phyloP scores from a whole-genome alignment of 23 red algal genomes.

The Chondrus crispus region DNA sequence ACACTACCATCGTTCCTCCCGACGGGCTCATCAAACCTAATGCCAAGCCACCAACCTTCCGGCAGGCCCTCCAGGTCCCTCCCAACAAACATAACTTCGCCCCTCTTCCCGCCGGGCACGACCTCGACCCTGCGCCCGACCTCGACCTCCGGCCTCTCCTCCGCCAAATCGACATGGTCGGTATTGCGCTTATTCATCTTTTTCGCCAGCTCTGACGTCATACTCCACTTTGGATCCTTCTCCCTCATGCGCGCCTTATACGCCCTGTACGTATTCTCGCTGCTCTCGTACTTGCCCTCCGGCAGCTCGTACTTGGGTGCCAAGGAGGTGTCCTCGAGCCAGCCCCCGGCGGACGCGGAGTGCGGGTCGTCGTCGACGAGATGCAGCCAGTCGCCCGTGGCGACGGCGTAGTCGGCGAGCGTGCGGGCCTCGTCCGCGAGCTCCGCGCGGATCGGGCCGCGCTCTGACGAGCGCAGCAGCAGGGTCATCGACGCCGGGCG shows the following conservation, averaged over 20 bases:
- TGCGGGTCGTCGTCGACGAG: constrained; percentile 56
- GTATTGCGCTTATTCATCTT: not conserved
- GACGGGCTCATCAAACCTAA: constrained; percentile 77
- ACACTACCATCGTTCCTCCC: constrained; percentile 77
- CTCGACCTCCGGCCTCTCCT: not conserved
- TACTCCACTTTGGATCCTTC: constrained; percentile 39
- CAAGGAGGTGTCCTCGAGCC: constrained; percentile 54
- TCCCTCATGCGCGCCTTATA: constrained; percentile 38
- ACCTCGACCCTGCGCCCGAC: constrained; percentile 57
- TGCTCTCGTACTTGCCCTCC: constrained; percentile 54
- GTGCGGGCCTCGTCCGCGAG: not conserved
- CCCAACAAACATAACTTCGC: constrained; percentile 57
- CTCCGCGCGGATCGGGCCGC: not conserved
- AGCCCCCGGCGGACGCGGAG: constrained; percentile 40
- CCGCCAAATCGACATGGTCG: constrained; percentile 1
- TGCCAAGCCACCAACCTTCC: constrained; percentile 70
- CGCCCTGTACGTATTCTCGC: constrained; percentile 26
- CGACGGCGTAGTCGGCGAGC: not conserved
- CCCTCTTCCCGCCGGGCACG: constrained; percentile 59
- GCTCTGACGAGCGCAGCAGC: not conserved
- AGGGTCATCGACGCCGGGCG: constrained; percentile 36
- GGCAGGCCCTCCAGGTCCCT: constrained; percentile 20
- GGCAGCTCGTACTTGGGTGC: constrained; percentile 64
- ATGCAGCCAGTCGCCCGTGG: not conserved
- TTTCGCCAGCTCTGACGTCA: constrained; percentile 9